Base-by-base conservation (phyloP, 2,329 filamentous ascomycete genomes). In the Scolecobasidium constrictum region DNA sequence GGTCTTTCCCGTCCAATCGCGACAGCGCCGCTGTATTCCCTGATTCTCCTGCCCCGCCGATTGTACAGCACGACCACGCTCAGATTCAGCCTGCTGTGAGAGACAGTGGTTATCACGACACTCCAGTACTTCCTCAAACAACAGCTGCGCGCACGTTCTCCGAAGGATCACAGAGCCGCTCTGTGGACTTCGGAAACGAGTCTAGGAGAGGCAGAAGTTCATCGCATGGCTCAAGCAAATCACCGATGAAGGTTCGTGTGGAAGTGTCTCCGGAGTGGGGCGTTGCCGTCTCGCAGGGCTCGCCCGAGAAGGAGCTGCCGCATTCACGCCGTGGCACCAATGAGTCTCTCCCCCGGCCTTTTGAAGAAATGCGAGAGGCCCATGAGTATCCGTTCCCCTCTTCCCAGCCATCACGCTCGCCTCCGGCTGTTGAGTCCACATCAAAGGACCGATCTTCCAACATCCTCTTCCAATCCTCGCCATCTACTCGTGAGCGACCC, bases 1-100 rank as follows among this genome's bases (percentile, higher is more conserved):
- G 61, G 61, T 58, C 56, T 2, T 63, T 63, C 45, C 51, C 53
- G 18, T 44, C 53, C 40, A 58, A 64, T 54, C 63, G 67, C 47
- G 67, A 70, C 46, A 66, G 62, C 48, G 67, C 59, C 48, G 58
- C 67, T 47, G 60, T 65, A 48, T 56, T 66, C 46, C 59, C 58
- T 47, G 67, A 69, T 50, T 65, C 68, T 40, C 62, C 64, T 33
- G 52, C 61, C 26, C 46, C n/a, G n/a, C n/a, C n/a, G n/a, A n/a
- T n/a, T n/a, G n/a, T n/a, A n/a, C n/a, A n/a, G n/a, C n/a, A n/a
- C n/a, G n/a, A n/a, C n/a, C n/a, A n/a, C n/a, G n/a, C n/a, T n/a
- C n/a, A n/a, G n/a, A n/a, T n/a, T n/a, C n/a, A n/a, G n/a, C n/a
- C n/a, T n/a, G n/a, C n/a, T n/a, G 16, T 7, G 35, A 36, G 64